Evolutionary conservation across 2,329 filamentous ascomycete genomes (phyloP).

Genomic region (Ustulina deusta): DNA sequence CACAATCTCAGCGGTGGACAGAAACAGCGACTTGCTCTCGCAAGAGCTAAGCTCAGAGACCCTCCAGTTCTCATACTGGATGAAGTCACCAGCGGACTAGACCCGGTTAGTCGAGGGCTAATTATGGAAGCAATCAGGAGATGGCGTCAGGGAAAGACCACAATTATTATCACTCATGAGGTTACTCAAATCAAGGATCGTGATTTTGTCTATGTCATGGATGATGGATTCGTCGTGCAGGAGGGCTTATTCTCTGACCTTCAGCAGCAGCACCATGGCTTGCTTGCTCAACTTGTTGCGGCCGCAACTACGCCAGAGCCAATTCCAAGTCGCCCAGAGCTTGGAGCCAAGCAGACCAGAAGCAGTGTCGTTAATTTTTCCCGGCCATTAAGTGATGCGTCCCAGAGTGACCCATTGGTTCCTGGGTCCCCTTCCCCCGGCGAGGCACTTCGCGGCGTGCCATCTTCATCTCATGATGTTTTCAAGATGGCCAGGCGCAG

Average conservation of each 20-base stretch:
- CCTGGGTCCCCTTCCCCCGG: slow-evolving; percentile 37
- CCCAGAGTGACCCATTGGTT: slow-evolving; percentile 30
- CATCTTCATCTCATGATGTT: slow-evolving; percentile 35
- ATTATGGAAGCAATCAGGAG: slow-evolving; percentile 80
- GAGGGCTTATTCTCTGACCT: slow-evolving; percentile 73
- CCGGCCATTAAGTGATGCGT: slow-evolving; percentile 36
- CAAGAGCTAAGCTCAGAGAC: slow-evolving; percentile 80
- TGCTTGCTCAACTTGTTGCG: slow-evolving; percentile 60
- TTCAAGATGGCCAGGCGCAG: slow-evolving; percentile 32
- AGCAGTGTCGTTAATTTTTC: slow-evolving; percentile 40
- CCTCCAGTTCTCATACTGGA: slow-evolving; percentile 86
- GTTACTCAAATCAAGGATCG: slow-evolving; percentile 76
- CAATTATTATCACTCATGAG: slow-evolving; percentile 94
- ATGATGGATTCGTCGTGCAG: slow-evolving; percentile 75
- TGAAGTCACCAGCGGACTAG: slow-evolving; percentile 87
- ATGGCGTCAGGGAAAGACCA: slow-evolving; percentile 86
- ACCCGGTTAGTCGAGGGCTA: slow-evolving; percentile 74
- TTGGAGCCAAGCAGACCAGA: slow-evolving; percentile 12
- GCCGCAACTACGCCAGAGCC: slow-evolving; percentile 35
- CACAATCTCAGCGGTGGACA: slow-evolving; percentile 85
- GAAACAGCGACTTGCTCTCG: slow-evolving; percentile 82
- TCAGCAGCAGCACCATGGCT: slow-evolving; percentile 54
- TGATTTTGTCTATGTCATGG: slow-evolving; percentile 86
- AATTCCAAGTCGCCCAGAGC: not conserved
- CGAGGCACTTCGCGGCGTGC: slow-evolving; percentile 35